Evolutionary conservation across 805 yeast species (phyloP).

Genomic region (Tetrapisispora iriomotensis): DNA sequence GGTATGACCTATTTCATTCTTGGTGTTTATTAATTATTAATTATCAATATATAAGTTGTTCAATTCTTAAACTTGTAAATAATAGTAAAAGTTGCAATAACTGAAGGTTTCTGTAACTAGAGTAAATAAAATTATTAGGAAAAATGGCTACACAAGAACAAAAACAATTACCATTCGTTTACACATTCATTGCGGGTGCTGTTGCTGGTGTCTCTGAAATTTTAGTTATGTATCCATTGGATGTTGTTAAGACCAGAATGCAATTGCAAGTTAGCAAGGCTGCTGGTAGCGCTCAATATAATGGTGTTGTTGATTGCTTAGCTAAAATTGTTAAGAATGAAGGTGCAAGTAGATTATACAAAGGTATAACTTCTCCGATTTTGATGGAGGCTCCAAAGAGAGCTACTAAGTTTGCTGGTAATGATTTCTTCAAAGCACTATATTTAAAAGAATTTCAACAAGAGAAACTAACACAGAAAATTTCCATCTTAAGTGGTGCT

Average conservation of each 20-base stretch:
- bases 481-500: constrained; percentile 90
- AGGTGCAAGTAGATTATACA: constrained; percentile 74
- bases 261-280: constrained; percentile 56
- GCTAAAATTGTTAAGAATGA: constrained; percentile 76
- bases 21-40: too few relatives aligned
- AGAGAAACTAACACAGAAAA: constrained; percentile 57
- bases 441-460: constrained; percentile 60
- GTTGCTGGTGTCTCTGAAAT: constrained; percentile 96
- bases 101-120: background rate
- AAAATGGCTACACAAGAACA: constrained; percentile 1
- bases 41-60: too few relatives aligned
- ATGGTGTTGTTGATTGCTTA: constrained; percentile 78
- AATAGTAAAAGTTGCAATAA: too few relatives aligned
- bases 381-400: constrained; percentile 99
- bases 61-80: too few relatives aligned
- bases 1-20: too few relatives aligned
- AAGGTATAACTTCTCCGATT: constrained; percentile 93
- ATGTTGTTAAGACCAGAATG: constrained; percentile 93
- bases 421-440: constrained; percentile 89
- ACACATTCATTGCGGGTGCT: constrained; percentile 89
- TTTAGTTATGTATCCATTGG: constrained; percentile 90
- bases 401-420: constrained; percentile 97
- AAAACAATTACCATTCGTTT: constrained; percentile 57
- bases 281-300: constrained; percentile 37
- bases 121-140: background rate